Evolutionary conservation across 306 rosid species (phyloP), one percentile per base, ranked within the genome.

Genomic region (Ziziphus jujuba): DNA sequence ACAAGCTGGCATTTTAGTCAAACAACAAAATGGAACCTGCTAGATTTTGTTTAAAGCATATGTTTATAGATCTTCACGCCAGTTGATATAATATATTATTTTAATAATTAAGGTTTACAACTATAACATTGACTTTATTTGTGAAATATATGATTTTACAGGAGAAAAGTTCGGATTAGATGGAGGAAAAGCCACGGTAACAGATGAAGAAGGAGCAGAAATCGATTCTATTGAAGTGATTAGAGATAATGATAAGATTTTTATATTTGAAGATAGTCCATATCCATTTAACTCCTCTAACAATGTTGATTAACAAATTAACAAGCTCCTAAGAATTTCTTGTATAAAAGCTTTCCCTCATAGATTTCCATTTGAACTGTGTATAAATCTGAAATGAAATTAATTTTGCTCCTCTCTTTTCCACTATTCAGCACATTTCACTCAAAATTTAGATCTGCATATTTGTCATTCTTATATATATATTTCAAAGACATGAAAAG

Each of bases 221-320:
- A 81, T 92, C 53, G 95, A 92, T 43, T 79, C 80, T 7, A 71
- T 87, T 70, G 90, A 87, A 77, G 91, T 89, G 74, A 82, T 92
- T 28, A 86, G 96, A 84, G 98, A 92, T 72, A 84, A 87, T 72
- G 98, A 92, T 57, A 89, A 86, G 66, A 82, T 92, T 38, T 89
- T 62, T 80, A 73, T 89, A 57, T 70, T 74, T 75, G 82, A 73
- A 70, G 64, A 79, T 68, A 21, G 15, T 34, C 0, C 12, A 34
- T 17, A 66, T 66, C 21, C 59, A 6, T 28, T 40, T 14, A 14
- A 49, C 57, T 14, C 28, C 31, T 47, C 48, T 5, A 64, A 15
- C 28, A 19, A 17, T 43, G 48, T 6, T 31, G 33, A 31, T 57
- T 57, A 17, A 33, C 34, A 19, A 31, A 19, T 58, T 28, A 28